A percentile compares a stretch with the other conserved stretches of the same genome.
These are phyloP conservation scores for Psilocybe cyanescens DNA, from an alignment of 768 basidiomycete species.

Conservation along the genomic window DNA sequence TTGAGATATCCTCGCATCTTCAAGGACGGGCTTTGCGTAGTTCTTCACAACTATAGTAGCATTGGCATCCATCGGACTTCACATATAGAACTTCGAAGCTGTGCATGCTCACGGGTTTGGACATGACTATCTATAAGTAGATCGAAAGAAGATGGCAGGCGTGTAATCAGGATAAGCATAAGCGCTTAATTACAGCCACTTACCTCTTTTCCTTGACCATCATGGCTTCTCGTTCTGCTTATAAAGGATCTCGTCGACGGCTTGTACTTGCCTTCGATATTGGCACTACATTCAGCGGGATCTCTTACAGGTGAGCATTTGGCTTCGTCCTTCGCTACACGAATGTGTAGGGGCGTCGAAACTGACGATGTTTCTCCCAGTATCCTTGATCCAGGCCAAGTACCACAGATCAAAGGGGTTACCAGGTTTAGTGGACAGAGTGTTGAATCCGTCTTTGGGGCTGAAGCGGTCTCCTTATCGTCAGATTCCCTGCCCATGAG, in stretches of 20 bases:
- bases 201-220: not conserved
- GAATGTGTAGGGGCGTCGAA: not conserved
- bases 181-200: not conserved
- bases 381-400: conserved; percentile 23
- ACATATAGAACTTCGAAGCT: not conserved
- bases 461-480: not conserved
- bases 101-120: not conserved
- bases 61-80: no score
- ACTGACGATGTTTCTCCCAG: conserved; percentile 1
- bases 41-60: no score
- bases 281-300: conserved; percentile 17
- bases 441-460: not conserved
- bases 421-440: conserved; percentile 13
- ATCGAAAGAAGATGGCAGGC: not conserved
- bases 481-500: conserved; percentile 25
- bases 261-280: conserved; percentile 19
- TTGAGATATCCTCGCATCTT: no score
- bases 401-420: conserved; percentile 23
- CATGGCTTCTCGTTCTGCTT: conserved; percentile 12
- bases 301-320: conserved; percentile 15
- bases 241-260: conserved; percentile 12
- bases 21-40: no score
- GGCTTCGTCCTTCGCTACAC: not conserved
- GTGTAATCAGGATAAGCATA: not conserved
- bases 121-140: not conserved